Conservation (phyloP, 169 alveolate genomes). For the Perkinsus olseni region DNA sequence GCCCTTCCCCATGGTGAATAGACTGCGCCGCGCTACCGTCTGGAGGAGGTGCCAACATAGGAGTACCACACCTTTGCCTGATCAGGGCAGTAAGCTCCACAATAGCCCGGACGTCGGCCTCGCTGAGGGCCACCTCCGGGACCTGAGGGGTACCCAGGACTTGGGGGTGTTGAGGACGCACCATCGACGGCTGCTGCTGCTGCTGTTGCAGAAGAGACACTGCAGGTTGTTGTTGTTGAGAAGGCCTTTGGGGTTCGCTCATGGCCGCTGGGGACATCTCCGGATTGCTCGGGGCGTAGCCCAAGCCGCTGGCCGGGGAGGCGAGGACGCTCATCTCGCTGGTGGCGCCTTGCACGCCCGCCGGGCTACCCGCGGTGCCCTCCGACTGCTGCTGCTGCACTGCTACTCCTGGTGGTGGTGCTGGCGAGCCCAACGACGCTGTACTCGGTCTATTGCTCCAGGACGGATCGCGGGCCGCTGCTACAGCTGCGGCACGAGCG, state of each 20-base stretch:
- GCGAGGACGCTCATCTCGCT: not conserved
- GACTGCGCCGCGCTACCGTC: not conserved
- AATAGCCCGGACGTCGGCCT: not conserved
- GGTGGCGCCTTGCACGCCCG: too few relatives aligned
- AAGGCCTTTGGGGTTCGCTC: not conserved
- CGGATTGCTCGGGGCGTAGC: not conserved
- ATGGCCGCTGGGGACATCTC: constrained; percentile 1
- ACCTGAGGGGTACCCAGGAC: not conserved
- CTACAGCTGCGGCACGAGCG: not conserved
- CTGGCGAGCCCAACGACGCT: not conserved
- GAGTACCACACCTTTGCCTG: not conserved
- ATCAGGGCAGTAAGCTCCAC: not conserved
- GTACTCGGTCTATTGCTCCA: not conserved
- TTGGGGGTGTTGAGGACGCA: not conserved
- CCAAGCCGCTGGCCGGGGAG: not conserved
- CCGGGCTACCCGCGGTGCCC: not conserved
- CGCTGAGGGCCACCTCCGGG: not conserved
- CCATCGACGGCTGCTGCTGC: not conserved
- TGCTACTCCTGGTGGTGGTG: not conserved
- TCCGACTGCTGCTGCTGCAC: not conserved
- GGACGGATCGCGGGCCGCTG: not conserved
- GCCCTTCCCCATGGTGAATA: not conserved
- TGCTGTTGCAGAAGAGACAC: not conserved
- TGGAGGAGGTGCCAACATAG: not conserved
- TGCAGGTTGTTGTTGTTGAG: too few relatives aligned